phyloP scores from a whole-genome alignment of 2,329 filamentous ascomycete genomes.

The Beauveria scarabaeidicola region DNA sequence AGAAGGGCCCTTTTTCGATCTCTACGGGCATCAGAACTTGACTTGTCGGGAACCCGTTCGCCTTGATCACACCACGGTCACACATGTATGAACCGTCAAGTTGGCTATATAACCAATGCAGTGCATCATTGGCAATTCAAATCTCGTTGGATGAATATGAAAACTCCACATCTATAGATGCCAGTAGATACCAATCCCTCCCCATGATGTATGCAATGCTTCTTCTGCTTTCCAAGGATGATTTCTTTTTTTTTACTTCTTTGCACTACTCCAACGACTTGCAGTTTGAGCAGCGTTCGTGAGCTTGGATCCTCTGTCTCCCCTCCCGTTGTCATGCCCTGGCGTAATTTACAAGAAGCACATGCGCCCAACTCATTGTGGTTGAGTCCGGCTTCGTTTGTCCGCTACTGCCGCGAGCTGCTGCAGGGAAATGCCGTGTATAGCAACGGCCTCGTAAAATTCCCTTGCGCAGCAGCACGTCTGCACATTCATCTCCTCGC shows the following conservation, averaged over 20 bases:
- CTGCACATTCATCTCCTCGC: neutral
- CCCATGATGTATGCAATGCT: constrained; percentile 11
- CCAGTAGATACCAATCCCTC: neutral
- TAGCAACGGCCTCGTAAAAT: neutral
- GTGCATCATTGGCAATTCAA: neutral
- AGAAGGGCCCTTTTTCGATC: too few species aligned
- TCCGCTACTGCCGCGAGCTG: neutral
- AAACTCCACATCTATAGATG: constrained; percentile 4
- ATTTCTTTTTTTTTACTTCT: neutral
- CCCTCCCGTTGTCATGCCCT: neutral
- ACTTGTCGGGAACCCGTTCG: too few species aligned
- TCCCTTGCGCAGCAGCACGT: neutral
- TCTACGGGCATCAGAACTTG: too few species aligned
- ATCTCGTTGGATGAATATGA: neutral
- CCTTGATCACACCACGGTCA: too few species aligned
- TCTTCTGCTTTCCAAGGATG: neutral
- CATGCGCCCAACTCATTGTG: too few species aligned
- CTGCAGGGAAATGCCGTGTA: neutral
- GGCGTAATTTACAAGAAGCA: neutral
- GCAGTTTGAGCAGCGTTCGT: neutral
- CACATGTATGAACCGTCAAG: too few species aligned
- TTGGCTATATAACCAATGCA: neutral
- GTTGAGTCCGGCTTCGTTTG: neutral
- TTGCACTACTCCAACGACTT: neutral
- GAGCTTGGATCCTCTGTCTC: neutral